These are phyloP conservation scores for Syzygium oleosum DNA, from an alignment of 345 rosid genomes.

Conservation along the genomic window DNA sequence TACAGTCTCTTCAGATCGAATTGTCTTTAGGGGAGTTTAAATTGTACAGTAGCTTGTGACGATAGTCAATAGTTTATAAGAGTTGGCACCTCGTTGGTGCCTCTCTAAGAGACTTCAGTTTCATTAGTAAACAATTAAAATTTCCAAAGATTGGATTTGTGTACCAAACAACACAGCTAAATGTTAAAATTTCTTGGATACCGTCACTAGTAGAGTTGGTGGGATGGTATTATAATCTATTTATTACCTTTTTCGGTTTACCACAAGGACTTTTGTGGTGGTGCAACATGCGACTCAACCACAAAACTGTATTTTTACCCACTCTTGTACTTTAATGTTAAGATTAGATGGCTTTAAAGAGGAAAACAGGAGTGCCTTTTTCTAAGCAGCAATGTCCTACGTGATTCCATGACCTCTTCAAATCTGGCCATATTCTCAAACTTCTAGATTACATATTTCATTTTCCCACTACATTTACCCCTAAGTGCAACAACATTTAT, in stretches of 20 bases:
- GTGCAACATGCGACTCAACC: background rate
- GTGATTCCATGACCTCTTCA: background rate
- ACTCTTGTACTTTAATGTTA: background rate
- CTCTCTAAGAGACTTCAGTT: background rate
- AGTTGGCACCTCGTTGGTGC: background rate
- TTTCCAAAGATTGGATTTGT: background rate
- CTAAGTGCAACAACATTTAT: background rate
- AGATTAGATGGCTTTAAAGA: background rate
- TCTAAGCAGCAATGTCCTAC: background rate
- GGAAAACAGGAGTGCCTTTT: background rate
- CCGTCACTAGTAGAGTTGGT: background rate
- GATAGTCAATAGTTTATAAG: background rate
- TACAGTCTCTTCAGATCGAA: background rate
- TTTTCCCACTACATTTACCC: background rate
- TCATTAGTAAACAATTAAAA: background rate
- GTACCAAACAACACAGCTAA: background rate
- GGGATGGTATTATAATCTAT: background rate
- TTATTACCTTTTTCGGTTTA: background rate
- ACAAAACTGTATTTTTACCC: background rate
- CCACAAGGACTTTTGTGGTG: background rate
- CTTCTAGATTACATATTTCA: background rate
- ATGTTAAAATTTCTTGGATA: background rate
- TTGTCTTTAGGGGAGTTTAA: background rate
- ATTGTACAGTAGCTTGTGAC: background rate
- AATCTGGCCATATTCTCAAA: background rate